These are phyloP conservation scores for Aschersonia sp. DNA, from an alignment of 2,329 filamentous ascomycete genomes.

Conservation along the genomic window DNA sequence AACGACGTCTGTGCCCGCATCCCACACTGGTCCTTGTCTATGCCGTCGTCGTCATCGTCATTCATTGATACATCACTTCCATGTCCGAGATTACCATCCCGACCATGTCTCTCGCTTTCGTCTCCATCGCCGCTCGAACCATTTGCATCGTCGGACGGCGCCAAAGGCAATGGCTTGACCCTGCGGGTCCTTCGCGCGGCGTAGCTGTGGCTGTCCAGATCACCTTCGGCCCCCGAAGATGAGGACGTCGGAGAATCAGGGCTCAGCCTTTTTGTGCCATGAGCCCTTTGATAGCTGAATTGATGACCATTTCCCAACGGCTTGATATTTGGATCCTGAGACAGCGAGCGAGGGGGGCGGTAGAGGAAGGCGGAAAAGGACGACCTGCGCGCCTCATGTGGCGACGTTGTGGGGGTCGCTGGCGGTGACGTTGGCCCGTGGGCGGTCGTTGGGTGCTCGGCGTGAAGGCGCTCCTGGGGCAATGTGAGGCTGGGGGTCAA, in stretches of 20 bases:
- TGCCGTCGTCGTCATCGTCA: neutral
- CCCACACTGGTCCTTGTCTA: neutral
- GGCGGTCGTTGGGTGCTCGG: conserved; percentile 9
- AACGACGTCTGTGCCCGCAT: neutral
- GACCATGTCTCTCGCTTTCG: too few species aligned
- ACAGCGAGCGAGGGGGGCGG: conserved; percentile 14
- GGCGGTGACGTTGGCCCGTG: conserved; percentile 30
- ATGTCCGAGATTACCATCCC: neutral
- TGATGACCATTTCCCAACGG: conserved; percentile 26
- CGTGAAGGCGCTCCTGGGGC: conserved; percentile 13
- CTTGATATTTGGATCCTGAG: conserved; percentile 24
- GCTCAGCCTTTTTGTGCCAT: conserved; percentile 20
- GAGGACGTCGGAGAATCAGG: conserved; percentile 14
- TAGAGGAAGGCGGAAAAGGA: conserved; percentile 17
- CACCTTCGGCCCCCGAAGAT: conserved; percentile 6
- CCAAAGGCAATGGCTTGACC: neutral
- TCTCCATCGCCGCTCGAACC: neutral
- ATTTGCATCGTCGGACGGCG: neutral
- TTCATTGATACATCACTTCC: neutral
- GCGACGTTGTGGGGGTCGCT: conserved; percentile 28
- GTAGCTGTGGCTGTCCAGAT: neutral
- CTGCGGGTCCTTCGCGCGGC: neutral
- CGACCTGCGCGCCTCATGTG: conserved; percentile 18
- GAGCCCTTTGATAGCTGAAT: conserved; percentile 23
- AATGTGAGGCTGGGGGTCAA: conserved; percentile 26